Percentiles rank a stretch among this genome's conserved stretches.
Evolutionary conservation across 495 filamentous ascomycete species (phyloP).

Genomic region (Aspergillus baeticus): DNA sequence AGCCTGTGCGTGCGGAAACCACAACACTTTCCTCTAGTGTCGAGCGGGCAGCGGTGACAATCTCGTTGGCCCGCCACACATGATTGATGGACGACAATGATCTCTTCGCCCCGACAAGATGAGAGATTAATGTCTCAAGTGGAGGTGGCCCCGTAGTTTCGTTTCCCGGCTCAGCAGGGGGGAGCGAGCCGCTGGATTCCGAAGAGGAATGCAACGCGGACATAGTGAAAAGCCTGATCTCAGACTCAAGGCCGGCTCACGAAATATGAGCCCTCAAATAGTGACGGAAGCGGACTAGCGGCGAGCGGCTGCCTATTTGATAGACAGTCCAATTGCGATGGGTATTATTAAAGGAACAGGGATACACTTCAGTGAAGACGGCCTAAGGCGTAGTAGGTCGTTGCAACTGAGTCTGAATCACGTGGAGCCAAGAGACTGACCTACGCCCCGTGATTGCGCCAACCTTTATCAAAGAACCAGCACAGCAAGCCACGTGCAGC

Average conservation of each 20-base stretch:
- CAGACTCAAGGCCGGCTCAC: too few relatives aligned
- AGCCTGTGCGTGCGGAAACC: conserved; percentile 72
- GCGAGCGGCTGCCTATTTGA: background rate
- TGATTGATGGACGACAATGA: conserved; percentile 83
- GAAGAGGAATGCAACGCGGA: conserved; percentile 34
- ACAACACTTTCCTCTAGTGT: conserved; percentile 79
- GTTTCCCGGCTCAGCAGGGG: conserved; percentile 11
- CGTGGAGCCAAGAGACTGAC: background rate
- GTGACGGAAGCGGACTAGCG: conserved; percentile 1
- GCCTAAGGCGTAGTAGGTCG: background rate
- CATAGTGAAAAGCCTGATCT: conserved; percentile 21
- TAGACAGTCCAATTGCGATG: background rate
- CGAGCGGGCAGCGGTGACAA: conserved; percentile 72
- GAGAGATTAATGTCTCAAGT: conserved; percentile 72
- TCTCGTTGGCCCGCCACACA: conserved; percentile 83
- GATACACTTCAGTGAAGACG: too few relatives aligned
- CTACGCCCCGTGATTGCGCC: background rate
- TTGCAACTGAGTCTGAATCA: background rate
- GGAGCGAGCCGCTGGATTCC: conserved; percentile 17
- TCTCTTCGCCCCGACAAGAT: conserved; percentile 86
- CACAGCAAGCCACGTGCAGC: too few relatives aligned
- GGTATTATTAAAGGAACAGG: too few relatives aligned
- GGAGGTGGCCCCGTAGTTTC: conserved; percentile 29
- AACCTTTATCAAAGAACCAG: too few relatives aligned
- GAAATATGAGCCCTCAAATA: background rate